Conservation (phyloP, 2,329 filamentous ascomycete species). For the Diaporthe longicolla region DNA sequence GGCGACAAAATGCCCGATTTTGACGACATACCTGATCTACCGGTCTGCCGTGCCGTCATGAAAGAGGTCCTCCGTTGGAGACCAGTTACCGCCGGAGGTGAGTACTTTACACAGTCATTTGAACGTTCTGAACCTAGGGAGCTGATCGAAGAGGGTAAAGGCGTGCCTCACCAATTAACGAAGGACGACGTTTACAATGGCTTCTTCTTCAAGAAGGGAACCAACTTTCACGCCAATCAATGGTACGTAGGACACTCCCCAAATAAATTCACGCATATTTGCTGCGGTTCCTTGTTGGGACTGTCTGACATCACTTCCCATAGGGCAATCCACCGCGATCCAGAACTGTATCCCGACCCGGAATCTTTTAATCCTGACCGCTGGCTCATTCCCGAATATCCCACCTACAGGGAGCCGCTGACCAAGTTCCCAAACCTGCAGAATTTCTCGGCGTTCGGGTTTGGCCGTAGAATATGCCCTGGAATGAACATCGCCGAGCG, state of each 20-base stretch:
- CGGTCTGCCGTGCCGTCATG: slow-evolving; percentile 16
- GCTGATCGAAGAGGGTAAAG: not conserved
- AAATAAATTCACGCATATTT: not conserved
- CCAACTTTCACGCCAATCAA: slow-evolving; percentile 5
- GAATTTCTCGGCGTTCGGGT: slow-evolving; percentile 6
- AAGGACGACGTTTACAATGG: slow-evolving; percentile 25
- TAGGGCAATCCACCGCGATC: slow-evolving; percentile 13
- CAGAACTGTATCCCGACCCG: slow-evolving; percentile 2
- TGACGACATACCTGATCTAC: slow-evolving; percentile 11
- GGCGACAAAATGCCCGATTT: slow-evolving; percentile 13
- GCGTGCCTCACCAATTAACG: slow-evolving; percentile 15
- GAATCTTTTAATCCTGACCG: slow-evolving; percentile 1
- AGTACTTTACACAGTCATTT: not conserved
- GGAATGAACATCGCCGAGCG: slow-evolving; percentile 7
- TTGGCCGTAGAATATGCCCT: not conserved
- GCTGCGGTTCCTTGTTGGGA: not conserved
- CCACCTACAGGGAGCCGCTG: slow-evolving; percentile 4
- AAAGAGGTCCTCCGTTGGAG: slow-evolving; percentile 19
- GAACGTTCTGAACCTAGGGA: not conserved
- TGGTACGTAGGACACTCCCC: not conserved
- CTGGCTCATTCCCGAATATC: slow-evolving; percentile 1
- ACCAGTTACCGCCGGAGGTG: slow-evolving; percentile 17
- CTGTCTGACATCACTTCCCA: not conserved
- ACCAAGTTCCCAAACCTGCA: slow-evolving; percentile 8
- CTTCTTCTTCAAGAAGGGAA: slow-evolving; percentile 16